These are phyloP conservation scores for Candida corydali DNA, from an alignment of 805 yeast genomes.

Conservation along the genomic window DNA sequence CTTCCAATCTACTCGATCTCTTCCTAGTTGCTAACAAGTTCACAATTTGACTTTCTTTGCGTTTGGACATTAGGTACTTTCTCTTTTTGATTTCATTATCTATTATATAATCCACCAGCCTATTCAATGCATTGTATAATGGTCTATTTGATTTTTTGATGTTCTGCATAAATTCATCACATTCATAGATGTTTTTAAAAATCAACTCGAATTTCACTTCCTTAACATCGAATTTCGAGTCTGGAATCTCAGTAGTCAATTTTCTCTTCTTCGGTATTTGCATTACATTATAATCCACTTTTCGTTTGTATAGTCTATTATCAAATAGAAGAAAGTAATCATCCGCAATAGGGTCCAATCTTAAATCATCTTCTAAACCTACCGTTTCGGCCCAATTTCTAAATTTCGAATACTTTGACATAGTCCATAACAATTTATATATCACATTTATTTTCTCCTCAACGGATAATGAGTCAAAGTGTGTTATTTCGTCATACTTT, in stretches of 20 bases:
- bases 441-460: slow-evolving; percentile 48
- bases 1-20: slow-evolving; percentile 69
- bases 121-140: slow-evolving; percentile 10
- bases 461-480: slow-evolving; percentile 38
- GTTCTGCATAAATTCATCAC: slow-evolving; percentile 18
- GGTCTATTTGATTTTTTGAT: slow-evolving; percentile 21
- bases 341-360: slow-evolving; percentile 19
- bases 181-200: slow-evolving; percentile 27
- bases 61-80: slow-evolving; percentile 49
- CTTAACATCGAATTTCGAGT: slow-evolving; percentile 26
- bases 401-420: slow-evolving; percentile 42
- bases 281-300: slow-evolving; percentile 20
- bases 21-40: slow-evolving; percentile 64
- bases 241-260: slow-evolving; percentile 31
- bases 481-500: slow-evolving; percentile 21
- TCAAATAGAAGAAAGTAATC: slow-evolving; percentile 42
- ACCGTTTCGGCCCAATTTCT: slow-evolving; percentile 44
- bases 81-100: slow-evolving; percentile 50
- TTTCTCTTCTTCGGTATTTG: slow-evolving; percentile 33
- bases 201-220: slow-evolving; percentile 26
- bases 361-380: slow-evolving; percentile 20
- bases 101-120: slow-evolving; percentile 19
- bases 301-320: slow-evolving; percentile 48
- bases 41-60: slow-evolving; percentile 61
- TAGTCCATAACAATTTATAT: slow-evolving; percentile 39